Evolutionary conservation across 208 protist species (phyloP).

Genomic region (Acanthamoeba culbertsoni): DNA sequence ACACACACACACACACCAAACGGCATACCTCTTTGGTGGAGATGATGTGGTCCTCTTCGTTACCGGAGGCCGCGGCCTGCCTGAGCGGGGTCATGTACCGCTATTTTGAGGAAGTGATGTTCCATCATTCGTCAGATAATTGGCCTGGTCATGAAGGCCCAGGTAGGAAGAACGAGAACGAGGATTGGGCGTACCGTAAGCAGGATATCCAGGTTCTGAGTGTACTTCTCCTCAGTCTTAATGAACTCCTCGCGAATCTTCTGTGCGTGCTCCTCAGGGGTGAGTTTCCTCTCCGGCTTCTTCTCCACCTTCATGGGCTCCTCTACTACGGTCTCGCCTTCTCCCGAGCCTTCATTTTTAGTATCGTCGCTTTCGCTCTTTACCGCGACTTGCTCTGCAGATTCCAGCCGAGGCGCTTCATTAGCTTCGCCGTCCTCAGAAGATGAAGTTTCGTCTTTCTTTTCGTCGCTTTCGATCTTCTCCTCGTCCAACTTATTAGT

Average conservation of each 20-base stretch:
- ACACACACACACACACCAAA: no score
- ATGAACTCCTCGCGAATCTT: constrained; percentile 40
- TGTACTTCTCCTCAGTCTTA: constrained; percentile 17
- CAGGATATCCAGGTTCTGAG: neutral
- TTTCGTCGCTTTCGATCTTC: neutral
- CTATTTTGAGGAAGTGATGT: no score
- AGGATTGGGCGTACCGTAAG: neutral
- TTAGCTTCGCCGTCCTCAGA: no score
- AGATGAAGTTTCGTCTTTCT: neutral
- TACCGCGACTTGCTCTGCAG: no score
- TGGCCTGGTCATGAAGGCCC: no score
- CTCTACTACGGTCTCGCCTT: neutral
- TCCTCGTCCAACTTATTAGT: neutral
- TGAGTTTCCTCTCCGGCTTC: neutral
- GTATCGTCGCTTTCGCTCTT: neutral
- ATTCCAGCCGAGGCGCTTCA: no score
- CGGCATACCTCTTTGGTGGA: neutral
- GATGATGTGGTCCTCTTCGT: neutral
- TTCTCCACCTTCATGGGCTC: neutral
- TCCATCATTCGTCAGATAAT: no score
- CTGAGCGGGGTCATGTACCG: neutral
- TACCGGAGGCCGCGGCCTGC: neutral
- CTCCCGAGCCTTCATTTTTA: neutral
- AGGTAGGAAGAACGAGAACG: neutral
- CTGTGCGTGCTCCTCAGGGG: neutral